phyloP scores from a whole-genome alignment of 495 filamentous ascomycete genomes.

The Daldinia vernicosa region DNA sequence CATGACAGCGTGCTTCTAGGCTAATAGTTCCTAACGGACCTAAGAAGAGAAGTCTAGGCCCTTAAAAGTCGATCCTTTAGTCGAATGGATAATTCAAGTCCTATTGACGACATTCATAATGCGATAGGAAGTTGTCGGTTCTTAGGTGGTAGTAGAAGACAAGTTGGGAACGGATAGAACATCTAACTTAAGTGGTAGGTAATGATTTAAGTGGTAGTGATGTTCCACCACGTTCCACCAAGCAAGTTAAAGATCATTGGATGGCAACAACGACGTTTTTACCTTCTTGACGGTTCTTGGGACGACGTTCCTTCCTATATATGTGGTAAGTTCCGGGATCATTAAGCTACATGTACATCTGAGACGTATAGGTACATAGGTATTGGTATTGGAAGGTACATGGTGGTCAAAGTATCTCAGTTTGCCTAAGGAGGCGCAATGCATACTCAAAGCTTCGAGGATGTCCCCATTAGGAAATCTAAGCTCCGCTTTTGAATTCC shows the following conservation, averaged over 20 bases:
- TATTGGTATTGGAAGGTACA: neutral
- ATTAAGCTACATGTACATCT: neutral
- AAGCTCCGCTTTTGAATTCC: slow-evolving; percentile 30
- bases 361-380: too few species aligned
- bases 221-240: neutral
- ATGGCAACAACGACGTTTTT: neutral
- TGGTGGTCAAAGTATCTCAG: neutral
- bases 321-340: neutral
- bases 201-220: slow-evolving; percentile 4
- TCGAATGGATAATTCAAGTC: slow-evolving; percentile 24
- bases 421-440: neutral
- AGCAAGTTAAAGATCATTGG: neutral
- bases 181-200: neutral
- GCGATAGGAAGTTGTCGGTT: slow-evolving; percentile 16
- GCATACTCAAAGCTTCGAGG: neutral
- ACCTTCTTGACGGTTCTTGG: neutral
- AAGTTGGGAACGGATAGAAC: slow-evolving; percentile 32
- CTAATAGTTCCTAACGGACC: slow-evolving; percentile 28
- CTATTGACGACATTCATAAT: slow-evolving; percentile 14
- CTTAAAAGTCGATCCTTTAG: slow-evolving; percentile 19
- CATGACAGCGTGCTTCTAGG: slow-evolving; percentile 32
- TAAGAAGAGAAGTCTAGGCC: slow-evolving; percentile 22
- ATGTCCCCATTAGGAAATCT: slow-evolving; percentile 21
- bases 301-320: neutral
- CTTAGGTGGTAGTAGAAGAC: slow-evolving; percentile 33